Base-by-base conservation (phyloP, 495 filamentous ascomycete species). In the Tuber umbilicatum region DNA sequence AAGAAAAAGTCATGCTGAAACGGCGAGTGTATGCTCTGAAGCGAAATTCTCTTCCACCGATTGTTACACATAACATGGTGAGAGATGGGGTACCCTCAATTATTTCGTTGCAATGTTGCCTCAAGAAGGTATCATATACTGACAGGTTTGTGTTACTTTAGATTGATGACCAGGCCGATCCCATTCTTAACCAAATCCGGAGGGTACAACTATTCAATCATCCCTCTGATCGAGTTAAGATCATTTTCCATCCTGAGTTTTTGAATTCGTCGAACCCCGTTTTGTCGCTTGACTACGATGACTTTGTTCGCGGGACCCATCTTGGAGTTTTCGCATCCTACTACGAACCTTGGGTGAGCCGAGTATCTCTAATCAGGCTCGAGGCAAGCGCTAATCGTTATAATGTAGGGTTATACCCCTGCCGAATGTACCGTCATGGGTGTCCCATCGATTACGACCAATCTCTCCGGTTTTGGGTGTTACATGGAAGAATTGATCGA, bases 401-500 rank as follows among this genome's bases (percentile, higher is more conserved):
- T 40, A 55, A 74, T 69, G 64, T 78, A 81, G 80, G 95, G 95
- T 73, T 99, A 99, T 81, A 99, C 95, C 0, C 95, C 95, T 0
- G 95, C 95, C 41, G 95, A 99, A 83, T 99, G 95, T 85, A 99
- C 95, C 0, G 95, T 99, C 68, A 99, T 99, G 95, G 95, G 95
- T 77, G 94, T 99, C 70, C 95, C 95, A 27, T 97, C 93, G 84
- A 99, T 99, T 85, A 98, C 95, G 9, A 99, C 95, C 16, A 99
- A 99, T 80, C 86, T 99, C 12, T 97, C 95, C 37, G 95, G 95
- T 12, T 99, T 99, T 78, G 95, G 95, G 55, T 99, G 95, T 84
- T 99, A 99, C 83, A 99, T 99, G 95, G 95, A 99, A 84, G 95
- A 99, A 82, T 85, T 99, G 77, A 97, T 99, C 78, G 95, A 98